Conservation (phyloP, 345 rosid genomes). For the Toxicodendron radicans region DNA sequence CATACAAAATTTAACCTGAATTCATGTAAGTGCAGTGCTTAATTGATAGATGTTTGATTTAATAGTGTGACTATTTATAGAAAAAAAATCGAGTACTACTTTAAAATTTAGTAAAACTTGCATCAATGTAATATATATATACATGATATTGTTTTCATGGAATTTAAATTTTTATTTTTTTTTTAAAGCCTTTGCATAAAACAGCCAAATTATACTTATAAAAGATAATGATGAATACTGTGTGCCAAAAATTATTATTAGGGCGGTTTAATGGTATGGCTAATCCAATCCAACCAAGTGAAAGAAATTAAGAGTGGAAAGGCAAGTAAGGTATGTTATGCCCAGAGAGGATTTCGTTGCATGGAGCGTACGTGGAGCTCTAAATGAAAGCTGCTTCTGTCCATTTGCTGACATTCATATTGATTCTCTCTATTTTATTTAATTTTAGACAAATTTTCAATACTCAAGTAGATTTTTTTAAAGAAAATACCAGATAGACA, state of each 20-base stretch:
- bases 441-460: background rate
- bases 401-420: background rate
- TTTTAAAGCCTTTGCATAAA: too few relatives aligned
- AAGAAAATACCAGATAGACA: background rate
- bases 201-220: too few relatives aligned
- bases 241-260: background rate
- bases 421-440: background rate
- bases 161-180: too few relatives aligned
- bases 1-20: too few relatives aligned
- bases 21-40: too few relatives aligned
- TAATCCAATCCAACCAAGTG: background rate
- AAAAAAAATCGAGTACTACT: too few relatives aligned
- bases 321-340: background rate
- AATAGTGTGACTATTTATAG: too few relatives aligned
- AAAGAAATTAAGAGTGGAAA: background rate
- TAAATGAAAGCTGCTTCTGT: background rate
- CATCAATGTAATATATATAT: too few relatives aligned
- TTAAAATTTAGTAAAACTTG: too few relatives aligned
- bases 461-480: background rate
- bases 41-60: too few relatives aligned
- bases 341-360: background rate
- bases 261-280: too few relatives aligned
- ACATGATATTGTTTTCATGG: too few relatives aligned
- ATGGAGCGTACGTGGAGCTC: slow-evolving; percentile 9
- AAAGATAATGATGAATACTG: background rate